phyloP scores from a whole-genome alignment of 805 yeast species.

The Candida ipomoeae region DNA sequence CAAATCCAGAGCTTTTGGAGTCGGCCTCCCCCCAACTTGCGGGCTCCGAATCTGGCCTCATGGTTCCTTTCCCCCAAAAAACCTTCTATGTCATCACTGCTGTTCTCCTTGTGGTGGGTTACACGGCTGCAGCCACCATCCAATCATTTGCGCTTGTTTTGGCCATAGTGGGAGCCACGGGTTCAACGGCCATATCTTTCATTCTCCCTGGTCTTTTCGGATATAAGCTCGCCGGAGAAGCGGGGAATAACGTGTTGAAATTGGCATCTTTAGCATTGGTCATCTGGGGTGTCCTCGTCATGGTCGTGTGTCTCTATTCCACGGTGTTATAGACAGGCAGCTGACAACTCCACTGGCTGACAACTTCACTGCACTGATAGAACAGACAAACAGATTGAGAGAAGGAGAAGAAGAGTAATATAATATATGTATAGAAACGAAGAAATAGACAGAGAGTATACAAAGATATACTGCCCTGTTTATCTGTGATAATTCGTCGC shows the following conservation, averaged over 20 bases:
- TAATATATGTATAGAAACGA: too few relatives aligned
- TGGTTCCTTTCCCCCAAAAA: slow-evolving; percentile 45
- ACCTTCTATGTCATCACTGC: slow-evolving; percentile 50
- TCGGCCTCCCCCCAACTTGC: background rate
- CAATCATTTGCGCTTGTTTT: slow-evolving; percentile 64
- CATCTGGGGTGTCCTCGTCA: slow-evolving; percentile 52
- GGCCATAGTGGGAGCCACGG: slow-evolving; percentile 78
- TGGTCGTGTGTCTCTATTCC: slow-evolving; percentile 44
- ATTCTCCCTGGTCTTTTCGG: slow-evolving; percentile 79
- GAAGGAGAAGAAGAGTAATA: too few relatives aligned
- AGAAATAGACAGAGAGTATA: too few relatives aligned
- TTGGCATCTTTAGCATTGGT: slow-evolving; percentile 42
- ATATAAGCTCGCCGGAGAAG: slow-evolving; percentile 47
- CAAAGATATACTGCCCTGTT: too few relatives aligned
- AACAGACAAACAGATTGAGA: too few relatives aligned
- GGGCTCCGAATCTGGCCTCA: background rate
- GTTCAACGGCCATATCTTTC: slow-evolving; percentile 75
- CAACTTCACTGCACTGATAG: too few relatives aligned
- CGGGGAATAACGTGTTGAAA: slow-evolving; percentile 31
- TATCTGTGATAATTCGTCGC: too few relatives aligned
- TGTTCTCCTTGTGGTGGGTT: slow-evolving; percentile 43
- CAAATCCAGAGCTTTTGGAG: background rate
- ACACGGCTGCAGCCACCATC: slow-evolving; percentile 54
- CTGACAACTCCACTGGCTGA: too few relatives aligned
- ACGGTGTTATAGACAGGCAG: slow-evolving; percentile 8